A percentile compares a stretch with the other conserved stretches of the same genome.
phyloP scores from a whole-genome alignment of 495 filamentous ascomycete genomes.

The Trichoderma virens region DNA sequence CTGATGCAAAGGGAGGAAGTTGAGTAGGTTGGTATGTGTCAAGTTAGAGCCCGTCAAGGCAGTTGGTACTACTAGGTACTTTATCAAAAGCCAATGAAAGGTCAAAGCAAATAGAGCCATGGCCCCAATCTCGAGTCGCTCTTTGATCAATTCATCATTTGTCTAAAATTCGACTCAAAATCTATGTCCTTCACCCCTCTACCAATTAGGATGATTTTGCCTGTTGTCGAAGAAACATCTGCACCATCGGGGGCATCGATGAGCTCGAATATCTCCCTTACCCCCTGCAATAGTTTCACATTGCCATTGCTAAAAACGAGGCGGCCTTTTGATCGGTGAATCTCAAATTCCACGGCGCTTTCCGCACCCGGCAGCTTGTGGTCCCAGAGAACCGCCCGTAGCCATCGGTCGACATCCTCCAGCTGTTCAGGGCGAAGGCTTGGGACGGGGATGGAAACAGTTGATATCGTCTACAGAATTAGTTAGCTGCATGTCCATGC shows the following conservation, averaged over 20 bases:
- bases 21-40: too few species aligned
- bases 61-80: too few species aligned
- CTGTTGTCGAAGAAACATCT: slow-evolving; percentile 23
- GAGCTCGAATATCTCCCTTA: slow-evolving; percentile 89
- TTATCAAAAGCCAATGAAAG: too few species aligned
- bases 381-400: slow-evolving; percentile 81
- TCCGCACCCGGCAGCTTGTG: slow-evolving; percentile 46
- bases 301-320: slow-evolving; percentile 52
- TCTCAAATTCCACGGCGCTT: slow-evolving; percentile 43
- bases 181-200: slow-evolving; percentile 47
- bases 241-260: slow-evolving; percentile 47
- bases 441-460: slow-evolving; percentile 59
- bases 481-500: not conserved
- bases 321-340: slow-evolving; percentile 82
- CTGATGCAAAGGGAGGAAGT: too few species aligned
- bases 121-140: not conserved
- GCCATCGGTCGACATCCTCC: slow-evolving; percentile 65
- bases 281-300: slow-evolving; percentile 77
- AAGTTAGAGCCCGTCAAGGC: too few species aligned
- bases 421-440: slow-evolving; percentile 46
- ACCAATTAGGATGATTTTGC: slow-evolving; percentile 80
- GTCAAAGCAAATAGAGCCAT: too few species aligned
- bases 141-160: not conserved
- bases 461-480: slow-evolving; percentile 68
- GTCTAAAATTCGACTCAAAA: slow-evolving; percentile 32